Conservation (phyloP, 352 stramenopile species). For the Globisporangium nodosum region DNA sequence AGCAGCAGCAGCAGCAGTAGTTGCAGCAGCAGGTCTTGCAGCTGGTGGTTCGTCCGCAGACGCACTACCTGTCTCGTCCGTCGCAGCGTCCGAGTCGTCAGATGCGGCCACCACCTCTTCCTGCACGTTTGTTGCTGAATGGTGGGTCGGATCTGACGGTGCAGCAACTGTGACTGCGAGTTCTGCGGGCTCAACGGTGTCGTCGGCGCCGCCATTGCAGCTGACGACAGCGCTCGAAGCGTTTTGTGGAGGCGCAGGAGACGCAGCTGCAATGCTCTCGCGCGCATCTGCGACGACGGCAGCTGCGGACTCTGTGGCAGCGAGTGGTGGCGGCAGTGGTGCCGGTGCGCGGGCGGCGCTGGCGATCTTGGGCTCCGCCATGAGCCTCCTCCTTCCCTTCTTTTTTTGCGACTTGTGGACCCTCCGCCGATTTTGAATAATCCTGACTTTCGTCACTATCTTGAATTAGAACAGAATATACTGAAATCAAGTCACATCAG, state of each 20-base stretch:
- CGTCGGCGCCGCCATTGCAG: background rate
- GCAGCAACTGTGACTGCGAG: no score
- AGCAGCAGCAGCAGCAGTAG: no score
- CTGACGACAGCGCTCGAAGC: background rate
- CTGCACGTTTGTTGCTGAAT: background rate
- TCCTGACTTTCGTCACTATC: no score
- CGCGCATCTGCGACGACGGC: background rate
- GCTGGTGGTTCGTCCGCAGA: slow-evolving; percentile 2
- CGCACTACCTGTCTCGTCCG: slow-evolving; percentile 4
- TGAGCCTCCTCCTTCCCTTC: background rate
- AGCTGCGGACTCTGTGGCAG: background rate
- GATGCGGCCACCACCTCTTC: background rate
- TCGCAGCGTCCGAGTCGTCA: slow-evolving; percentile 10
- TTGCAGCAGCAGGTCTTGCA: background rate
- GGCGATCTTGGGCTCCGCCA: background rate
- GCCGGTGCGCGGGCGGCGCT: no score
- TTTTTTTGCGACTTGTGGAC: background rate
- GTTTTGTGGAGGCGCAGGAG: background rate
- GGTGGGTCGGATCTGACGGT: background rate
- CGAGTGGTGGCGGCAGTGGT: no score
- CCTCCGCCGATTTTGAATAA: no score
- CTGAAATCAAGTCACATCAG: no score
- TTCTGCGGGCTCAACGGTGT: background rate
- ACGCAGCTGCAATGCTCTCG: background rate
- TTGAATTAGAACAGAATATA: no score